Base-by-base conservation (phyloP, 179 eudicot species). In the Beta macrorhiza region DNA sequence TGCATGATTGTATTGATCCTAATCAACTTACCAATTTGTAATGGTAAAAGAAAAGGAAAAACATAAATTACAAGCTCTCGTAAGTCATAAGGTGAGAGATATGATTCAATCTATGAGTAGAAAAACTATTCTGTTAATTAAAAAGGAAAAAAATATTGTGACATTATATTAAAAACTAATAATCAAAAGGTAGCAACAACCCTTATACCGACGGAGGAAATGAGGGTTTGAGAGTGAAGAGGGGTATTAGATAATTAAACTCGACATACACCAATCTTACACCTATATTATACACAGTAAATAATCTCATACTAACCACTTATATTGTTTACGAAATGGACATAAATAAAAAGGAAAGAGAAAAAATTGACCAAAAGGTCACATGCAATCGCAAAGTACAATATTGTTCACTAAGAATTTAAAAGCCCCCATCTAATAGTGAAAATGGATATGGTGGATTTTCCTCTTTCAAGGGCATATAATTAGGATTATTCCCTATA, bases 361-460 rank as follows among this genome's bases (percentile, higher is more conserved):
- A 74, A 51, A 74, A 56, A 16, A 5, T 19, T 6, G 8, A 44
- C 8, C 2, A 70, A 19, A 37, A 3, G 37, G 58, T 52, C 42
- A 22, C 13, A 12, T 72, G 8, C 51, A 14, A 51, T 20, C 44
- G 47, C 3, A 78, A 22, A 78, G 49, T 15, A 78, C 55, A 80
- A 15, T 47, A 69, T 42, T 32, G 11, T 55, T 19, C 0, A 32
- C 67, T 47, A 62, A 76, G 9, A 17, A 5, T n/a, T 87, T 92
- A 93, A 89, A 88, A 93, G 2, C 92, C 91, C 55, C 92, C 91
- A 49, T 90, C 92, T 1, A 93, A 83, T 64, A 91, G 82, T 51
- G 93, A 93, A 82, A 92, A 92, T 7, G 98, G 98, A 85, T 93
- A 92, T 55, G 91, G 83, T 63, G 88, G 92, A 47, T 87, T 75